A percentile compares a stretch with the other conserved stretches of the same genome.
Evolutionary conservation across 2,329 filamentous ascomycete species (phyloP).

Genomic region (Trichoderma sp.): DNA sequence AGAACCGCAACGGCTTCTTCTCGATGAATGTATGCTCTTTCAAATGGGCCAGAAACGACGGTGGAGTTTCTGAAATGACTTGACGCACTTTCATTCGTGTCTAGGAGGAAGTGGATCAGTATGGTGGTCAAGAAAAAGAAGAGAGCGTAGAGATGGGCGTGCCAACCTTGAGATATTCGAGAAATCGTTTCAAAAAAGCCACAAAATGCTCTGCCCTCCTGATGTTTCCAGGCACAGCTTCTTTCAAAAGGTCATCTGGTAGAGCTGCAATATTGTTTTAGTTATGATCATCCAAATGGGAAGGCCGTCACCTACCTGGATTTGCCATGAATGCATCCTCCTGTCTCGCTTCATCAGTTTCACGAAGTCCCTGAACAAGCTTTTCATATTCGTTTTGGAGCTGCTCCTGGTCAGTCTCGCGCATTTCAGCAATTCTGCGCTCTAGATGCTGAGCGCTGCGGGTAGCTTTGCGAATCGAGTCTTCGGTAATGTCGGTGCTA

Average conservation of each 20-base stretch:
- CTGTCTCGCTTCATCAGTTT: constrained; percentile 82
- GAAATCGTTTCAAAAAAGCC: constrained; percentile 90
- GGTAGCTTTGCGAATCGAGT: constrained; percentile 86
- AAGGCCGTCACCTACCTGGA: constrained; percentile 48
- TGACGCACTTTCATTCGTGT: constrained; percentile 98
- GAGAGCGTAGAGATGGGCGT: too few relatives aligned
- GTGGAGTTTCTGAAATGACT: constrained; percentile 94
- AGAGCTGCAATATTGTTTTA: constrained; percentile 52
- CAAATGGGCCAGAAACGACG: constrained; percentile 87
- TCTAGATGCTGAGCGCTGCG: constrained; percentile 89
- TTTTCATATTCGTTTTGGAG: constrained; percentile 94
- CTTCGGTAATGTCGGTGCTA: constrained; percentile 95
- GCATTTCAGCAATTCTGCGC: constrained; percentile 88
- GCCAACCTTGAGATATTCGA: constrained; percentile 82
- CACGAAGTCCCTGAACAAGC: constrained; percentile 84
- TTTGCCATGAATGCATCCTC: constrained; percentile 98
- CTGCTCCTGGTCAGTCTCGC: constrained; percentile 90
- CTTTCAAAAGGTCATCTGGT: constrained; percentile 89
- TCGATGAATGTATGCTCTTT: constrained; percentile 98
- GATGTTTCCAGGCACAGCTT: constrained; percentile 96
- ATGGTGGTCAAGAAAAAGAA: neutral
- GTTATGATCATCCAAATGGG: neutral
- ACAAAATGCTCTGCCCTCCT: constrained; percentile 94
- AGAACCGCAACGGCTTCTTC: constrained; percentile 90
- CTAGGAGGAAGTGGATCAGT: constrained; percentile 36